Conservation (phyloP, 2,329 filamentous ascomycete species). For the Cytospora leucostoma region DNA sequence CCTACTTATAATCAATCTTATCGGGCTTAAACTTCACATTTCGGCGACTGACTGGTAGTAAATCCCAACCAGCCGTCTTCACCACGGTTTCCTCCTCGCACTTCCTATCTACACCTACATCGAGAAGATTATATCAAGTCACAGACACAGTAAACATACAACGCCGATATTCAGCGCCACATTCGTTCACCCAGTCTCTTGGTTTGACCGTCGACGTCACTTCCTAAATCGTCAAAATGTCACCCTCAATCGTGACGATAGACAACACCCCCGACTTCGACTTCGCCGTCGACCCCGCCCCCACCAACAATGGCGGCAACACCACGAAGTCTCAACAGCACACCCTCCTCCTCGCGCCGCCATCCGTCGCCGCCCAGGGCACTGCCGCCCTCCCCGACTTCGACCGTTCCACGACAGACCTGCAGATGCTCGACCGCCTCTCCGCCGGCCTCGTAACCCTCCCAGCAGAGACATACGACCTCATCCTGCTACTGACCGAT, state of each 20-base stretch:
- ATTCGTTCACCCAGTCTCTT: background rate
- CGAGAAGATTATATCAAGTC: background rate
- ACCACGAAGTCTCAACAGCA: conserved; percentile 43
- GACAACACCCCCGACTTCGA: conserved; percentile 58
- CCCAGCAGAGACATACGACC: conserved; percentile 75
- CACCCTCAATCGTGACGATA: conserved; percentile 55
- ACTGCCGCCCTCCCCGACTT: conserved; percentile 69
- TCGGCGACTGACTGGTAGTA: background rate
- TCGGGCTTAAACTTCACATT: background rate
- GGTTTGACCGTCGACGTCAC: background rate
- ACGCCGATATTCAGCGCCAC: background rate
- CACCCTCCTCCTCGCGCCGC: conserved; percentile 85
- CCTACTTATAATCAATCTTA: background rate
- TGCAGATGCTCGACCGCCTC: conserved; percentile 97
- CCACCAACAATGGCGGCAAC: conserved; percentile 31
- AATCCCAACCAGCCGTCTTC: no score
- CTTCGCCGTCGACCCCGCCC: conserved; percentile 36
- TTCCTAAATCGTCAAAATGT: conserved; percentile 40
- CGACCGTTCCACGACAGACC: conserved; percentile 76
- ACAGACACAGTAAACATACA: background rate
- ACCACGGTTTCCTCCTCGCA: background rate
- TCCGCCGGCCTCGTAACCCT: conserved; percentile 78
- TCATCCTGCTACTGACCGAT: conserved; percentile 81
- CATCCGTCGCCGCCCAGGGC: conserved; percentile 84
- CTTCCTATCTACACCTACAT: background rate